Evolutionary conservation across 2,329 filamentous ascomycete genomes (phyloP), one percentile per base, ranked within the genome.

Genomic region (Chalaropsis ovoidea): DNA sequence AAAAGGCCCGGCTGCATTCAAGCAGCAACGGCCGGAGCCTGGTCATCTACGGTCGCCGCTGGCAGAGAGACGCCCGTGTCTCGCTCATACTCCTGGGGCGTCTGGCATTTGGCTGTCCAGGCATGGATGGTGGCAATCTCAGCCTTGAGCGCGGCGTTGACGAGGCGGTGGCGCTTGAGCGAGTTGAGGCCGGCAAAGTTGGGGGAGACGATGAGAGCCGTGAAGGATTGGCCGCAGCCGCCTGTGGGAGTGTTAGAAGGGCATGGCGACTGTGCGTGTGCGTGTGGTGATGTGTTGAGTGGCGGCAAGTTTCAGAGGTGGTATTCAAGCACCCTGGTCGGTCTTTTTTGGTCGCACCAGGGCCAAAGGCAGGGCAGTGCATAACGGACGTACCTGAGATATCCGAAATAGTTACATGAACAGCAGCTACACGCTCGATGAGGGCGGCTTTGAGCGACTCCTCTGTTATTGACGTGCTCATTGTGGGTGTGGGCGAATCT

Each of bases 91-190:
- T 96, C 90, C 72, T 91, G 89, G 0, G 90, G 89, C 8, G 92
- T 96, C 78, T 91, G 88, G 75, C 92, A 96, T 77, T 91, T 95
- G 35, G 91, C 90, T 65, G 90, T 95, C 92, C 92, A 96, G 47
- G 92, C 92, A 78, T 96, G 92, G 71, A 96, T 95, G 69, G 83
- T 84, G 17, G 89, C 89, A 74, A 96, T 95, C 77, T 96, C 91
- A 60, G 86, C 83, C 78, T 91, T 93, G 71, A 96, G 80, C 4
- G 86, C 85, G 17, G 82, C 82, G 76, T 96, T 96, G 71, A 95
- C 91, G 69, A 95, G 81, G 54, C 92, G 86, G 76, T 96, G 90
- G 66, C 92, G 83, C 73, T 90, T 90, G 67, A 96, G 84, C 63
- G 89, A 89, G 72, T 79, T 88, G 75, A 88, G 87, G 71, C 84